phyloP scores from a whole-genome alignment of 306 rosid species.

The Pyrus bretschneideri region DNA sequence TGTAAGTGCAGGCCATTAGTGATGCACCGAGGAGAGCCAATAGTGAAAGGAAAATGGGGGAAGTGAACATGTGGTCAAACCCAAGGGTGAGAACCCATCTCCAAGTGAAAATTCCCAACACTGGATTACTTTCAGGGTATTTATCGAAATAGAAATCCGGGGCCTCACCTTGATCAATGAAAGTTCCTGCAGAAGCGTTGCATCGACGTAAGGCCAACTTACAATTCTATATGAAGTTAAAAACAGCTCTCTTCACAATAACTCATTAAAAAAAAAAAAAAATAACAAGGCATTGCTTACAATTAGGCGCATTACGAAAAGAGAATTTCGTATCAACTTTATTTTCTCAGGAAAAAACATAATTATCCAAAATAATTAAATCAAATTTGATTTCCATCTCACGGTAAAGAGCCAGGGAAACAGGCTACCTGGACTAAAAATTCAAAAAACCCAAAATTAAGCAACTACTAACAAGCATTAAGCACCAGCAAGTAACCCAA shows the following conservation, averaged over 20 bases:
- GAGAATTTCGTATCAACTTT: background rate
- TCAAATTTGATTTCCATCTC: background rate
- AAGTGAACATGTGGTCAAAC: constrained; percentile 87
- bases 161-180: constrained; percentile 86
- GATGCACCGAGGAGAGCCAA: constrained; percentile 76
- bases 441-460: background rate
- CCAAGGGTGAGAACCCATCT: constrained; percentile 93
- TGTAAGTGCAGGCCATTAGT: constrained; percentile 93
- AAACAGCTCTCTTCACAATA: background rate
- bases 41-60: constrained; percentile 66
- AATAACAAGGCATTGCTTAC: background rate
- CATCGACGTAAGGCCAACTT: constrained; percentile 15
- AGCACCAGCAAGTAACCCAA: background rate
- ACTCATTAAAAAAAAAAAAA: background rate
- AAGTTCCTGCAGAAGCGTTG: constrained; percentile 51
- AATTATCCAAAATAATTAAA: background rate
- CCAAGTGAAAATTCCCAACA: constrained; percentile 85
- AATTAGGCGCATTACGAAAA: background rate
- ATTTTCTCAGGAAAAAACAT: no score
- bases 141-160: constrained; percentile 72
- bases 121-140: constrained; percentile 74
- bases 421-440: background rate
- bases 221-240: background rate
- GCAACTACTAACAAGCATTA: background rate
- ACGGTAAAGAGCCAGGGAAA: background rate